Evolutionary conservation across 2,329 filamentous ascomycete species (phyloP).

Genomic region (Alternaria triticimaculans): DNA sequence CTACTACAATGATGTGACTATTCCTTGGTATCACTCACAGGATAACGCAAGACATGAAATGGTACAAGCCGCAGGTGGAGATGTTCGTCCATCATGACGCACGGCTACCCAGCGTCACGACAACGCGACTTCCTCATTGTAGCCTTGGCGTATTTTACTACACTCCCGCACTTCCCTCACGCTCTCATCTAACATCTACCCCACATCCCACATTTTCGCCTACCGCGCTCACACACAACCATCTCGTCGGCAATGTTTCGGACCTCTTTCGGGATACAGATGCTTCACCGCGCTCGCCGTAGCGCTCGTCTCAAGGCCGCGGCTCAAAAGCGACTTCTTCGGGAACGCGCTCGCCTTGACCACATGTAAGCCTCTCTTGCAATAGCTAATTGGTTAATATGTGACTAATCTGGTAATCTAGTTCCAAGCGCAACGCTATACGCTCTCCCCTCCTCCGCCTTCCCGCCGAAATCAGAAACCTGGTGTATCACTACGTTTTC

Average conservation of each 20-base stretch:
- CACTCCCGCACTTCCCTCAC: background rate
- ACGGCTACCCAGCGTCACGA: background rate
- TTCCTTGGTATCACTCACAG: too few species aligned
- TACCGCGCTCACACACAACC: too few species aligned
- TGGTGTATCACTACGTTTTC: constrained; percentile 7
- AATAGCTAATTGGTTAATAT: too few species aligned
- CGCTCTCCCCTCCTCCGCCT: background rate
- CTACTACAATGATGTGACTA: too few species aligned
- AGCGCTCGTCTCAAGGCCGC: background rate
- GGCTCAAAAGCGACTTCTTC: background rate
- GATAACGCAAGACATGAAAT: background rate
- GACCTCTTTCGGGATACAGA: background rate
- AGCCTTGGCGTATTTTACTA: background rate
- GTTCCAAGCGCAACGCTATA: too few species aligned
- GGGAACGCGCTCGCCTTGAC: background rate
- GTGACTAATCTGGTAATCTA: too few species aligned
- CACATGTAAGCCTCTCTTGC: background rate
- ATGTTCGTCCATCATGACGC: rapidly evolving
- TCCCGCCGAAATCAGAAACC: constrained; percentile 7
- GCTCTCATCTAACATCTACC: background rate
- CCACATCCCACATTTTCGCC: too few species aligned
- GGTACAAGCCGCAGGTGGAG: rapidly evolving
- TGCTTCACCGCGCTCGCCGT: background rate
- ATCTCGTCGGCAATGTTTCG: background rate
- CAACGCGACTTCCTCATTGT: background rate